Percentiles rank a stretch among this genome's conserved stretches.
Conservation (phyloP, 768 basidiomycete genomes). For the Boletus pseudo-olivaceus region DNA sequence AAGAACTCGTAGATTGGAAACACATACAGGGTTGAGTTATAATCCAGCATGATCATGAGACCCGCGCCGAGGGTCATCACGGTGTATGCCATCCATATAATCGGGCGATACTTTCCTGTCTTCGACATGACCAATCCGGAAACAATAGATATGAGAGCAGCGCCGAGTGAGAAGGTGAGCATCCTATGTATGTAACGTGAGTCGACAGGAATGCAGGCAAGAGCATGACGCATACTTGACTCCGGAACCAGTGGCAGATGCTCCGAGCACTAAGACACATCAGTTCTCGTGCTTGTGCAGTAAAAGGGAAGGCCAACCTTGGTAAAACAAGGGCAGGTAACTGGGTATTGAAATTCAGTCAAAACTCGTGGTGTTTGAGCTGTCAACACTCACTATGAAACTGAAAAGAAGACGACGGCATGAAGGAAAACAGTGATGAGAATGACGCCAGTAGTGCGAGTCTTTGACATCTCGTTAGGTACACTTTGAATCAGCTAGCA, state of each 20-base stretch:
- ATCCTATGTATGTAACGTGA: conserved; percentile 43
- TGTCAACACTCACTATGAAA: conserved; percentile 22
- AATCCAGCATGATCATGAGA: conserved; percentile 68
- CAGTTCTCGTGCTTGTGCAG: neutral
- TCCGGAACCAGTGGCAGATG: conserved; percentile 68
- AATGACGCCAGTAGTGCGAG: conserved; percentile 66
- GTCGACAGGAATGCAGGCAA: neutral
- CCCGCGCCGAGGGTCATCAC: conserved; percentile 64
- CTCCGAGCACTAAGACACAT: conserved; percentile 49
- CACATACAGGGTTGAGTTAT: conserved; percentile 40
- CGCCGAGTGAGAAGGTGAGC: conserved; percentile 69
- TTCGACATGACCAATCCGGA: conserved; percentile 58
- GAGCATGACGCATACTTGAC: conserved; percentile 45
- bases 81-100: conserved; percentile 61
- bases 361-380: neutral
- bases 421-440: conserved; percentile 61
- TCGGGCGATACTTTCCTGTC: conserved; percentile 53
- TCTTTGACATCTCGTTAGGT: conserved; percentile 35
- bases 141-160: conserved; percentile 48
- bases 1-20: neutral
- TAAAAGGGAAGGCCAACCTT: conserved; percentile 30
- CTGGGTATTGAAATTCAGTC: conserved; percentile 7
- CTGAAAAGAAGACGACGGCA: conserved; percentile 58
- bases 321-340: conserved; percentile 77
- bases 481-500: neutral